A percentile compares a stretch with the other conserved stretches of the same genome.
Evolutionary conservation across 2,329 filamentous ascomycete species (phyloP).

Genomic region (Hypomyces perniciosus): DNA sequence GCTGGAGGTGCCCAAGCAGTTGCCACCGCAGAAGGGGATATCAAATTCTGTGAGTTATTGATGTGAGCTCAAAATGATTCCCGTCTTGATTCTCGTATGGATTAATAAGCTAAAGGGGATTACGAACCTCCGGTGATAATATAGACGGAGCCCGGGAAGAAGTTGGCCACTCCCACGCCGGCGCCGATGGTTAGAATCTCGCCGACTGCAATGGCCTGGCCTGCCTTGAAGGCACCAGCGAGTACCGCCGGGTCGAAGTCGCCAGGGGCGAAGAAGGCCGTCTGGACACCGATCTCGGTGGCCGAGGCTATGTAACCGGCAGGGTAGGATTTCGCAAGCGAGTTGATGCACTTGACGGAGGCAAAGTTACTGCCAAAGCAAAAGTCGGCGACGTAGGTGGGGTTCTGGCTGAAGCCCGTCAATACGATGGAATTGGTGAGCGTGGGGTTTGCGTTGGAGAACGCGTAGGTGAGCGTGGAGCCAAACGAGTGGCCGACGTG

Average conservation of each 20-base stretch:
- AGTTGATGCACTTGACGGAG: constrained; percentile 30
- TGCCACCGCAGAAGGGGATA: constrained; percentile 55
- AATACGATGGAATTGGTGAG: constrained; percentile 53
- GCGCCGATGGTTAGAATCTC: constrained; percentile 52
- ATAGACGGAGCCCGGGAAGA: constrained; percentile 49
- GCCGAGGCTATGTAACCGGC: constrained; percentile 49
- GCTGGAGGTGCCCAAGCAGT: constrained; percentile 44
- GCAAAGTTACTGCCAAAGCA: constrained; percentile 42
- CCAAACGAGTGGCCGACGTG: constrained; percentile 63
- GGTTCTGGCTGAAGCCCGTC: constrained; percentile 52
- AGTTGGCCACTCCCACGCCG: constrained; percentile 26
- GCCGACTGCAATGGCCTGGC: constrained; percentile 52
- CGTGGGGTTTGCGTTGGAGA: constrained; percentile 46
- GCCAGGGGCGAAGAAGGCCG: constrained; percentile 45
- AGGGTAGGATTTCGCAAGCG: constrained; percentile 30
- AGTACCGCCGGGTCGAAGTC: constrained; percentile 51
- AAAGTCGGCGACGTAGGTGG: constrained; percentile 39
- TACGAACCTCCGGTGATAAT: constrained; percentile 50
- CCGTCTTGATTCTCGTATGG: too few species aligned
- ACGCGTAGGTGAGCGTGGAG: constrained; percentile 49
- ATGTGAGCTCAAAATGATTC: not conserved
- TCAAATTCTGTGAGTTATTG: constrained; percentile 33
- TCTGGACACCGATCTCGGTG: constrained; percentile 43
- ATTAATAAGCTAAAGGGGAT: too few species aligned
- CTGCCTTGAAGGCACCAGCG: constrained; percentile 36